Conservation (phyloP, 768 basidiomycete species). For the Termitomyces sp. region DNA sequence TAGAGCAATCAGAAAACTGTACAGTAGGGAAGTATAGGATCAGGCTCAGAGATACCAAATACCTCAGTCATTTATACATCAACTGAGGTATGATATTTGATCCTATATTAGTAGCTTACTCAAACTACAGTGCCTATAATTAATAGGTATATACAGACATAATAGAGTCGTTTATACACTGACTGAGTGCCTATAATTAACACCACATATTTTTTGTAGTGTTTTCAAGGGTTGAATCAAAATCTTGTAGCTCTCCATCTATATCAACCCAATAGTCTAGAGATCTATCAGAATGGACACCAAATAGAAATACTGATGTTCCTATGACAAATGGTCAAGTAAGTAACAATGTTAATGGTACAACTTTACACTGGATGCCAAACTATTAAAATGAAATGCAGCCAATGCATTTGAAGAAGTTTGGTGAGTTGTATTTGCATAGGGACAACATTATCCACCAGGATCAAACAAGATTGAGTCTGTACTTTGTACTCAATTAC, state of each 20-base stretch:
- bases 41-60: too few relatives aligned
- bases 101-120: too few relatives aligned
- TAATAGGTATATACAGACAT: too few relatives aligned
- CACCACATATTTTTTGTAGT: not conserved
- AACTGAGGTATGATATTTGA: too few relatives aligned
- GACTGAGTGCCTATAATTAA: too few relatives aligned
- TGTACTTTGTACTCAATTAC: not conserved
- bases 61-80: too few relatives aligned
- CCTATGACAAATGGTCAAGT: not conserved
- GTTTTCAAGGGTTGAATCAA: not conserved
- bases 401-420: not conserved
- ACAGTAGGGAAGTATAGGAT: too few relatives aligned
- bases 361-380: not conserved
- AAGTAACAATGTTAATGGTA: not conserved
- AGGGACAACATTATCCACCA: too few relatives aligned
- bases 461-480: not conserved
- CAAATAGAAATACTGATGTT: not conserved
- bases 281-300: not conserved
- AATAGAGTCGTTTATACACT: too few relatives aligned
- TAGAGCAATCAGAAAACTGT: too few relatives aligned
- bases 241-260: not conserved
- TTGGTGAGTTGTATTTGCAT: too few relatives aligned
- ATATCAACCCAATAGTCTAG: rapidly evolving
- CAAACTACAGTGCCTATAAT: too few relatives aligned
- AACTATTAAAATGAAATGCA: not conserved